Conservation (phyloP, 2,329 filamentous ascomycete species). For the Sarocladium kiliense region DNA sequence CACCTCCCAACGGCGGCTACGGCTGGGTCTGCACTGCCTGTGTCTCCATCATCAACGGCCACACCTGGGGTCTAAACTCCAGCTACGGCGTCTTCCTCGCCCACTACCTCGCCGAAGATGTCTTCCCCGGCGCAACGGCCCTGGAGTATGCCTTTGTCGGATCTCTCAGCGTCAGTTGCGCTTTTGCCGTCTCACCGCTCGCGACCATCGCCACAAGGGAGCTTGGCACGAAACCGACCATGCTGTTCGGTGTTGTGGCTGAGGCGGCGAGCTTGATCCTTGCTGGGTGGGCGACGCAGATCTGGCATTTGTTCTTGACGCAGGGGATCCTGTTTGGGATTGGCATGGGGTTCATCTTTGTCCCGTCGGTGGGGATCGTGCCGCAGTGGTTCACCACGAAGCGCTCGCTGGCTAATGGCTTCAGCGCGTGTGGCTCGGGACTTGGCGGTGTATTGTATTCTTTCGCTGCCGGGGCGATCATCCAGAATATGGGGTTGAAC, state of each 20-base stretch:
- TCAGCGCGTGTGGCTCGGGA: conserved; percentile 64
- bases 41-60: conserved; percentile 27
- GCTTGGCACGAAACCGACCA: conserved; percentile 55
- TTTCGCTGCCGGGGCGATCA: conserved; percentile 63
- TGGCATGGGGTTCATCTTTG: conserved; percentile 74
- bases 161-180: conserved; percentile 25
- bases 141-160: conserved; percentile 70
- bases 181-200: conserved; percentile 60
- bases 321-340: conserved; percentile 75
- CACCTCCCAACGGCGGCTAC: conserved; percentile 51
- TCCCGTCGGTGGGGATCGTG: conserved; percentile 60
- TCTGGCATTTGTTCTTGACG: conserved; percentile 72
- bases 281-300: conserved; percentile 59
- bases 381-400: conserved; percentile 70
- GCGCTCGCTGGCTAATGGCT: conserved; percentile 64
- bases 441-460: conserved; percentile 70
- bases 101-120: conserved; percentile 46
- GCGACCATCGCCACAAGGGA: conserved; percentile 52
- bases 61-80: conserved; percentile 52
- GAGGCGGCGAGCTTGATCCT: conserved; percentile 58
- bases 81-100: conserved; percentile 42
- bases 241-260: conserved; percentile 57
- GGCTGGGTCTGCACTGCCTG: conserved; percentile 29
- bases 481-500: conserved; percentile 54
- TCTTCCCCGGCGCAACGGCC: conserved; percentile 53